Base-by-base conservation (phyloP, 2,329 filamentous ascomycete species). In the Penicillium sp. region DNA sequence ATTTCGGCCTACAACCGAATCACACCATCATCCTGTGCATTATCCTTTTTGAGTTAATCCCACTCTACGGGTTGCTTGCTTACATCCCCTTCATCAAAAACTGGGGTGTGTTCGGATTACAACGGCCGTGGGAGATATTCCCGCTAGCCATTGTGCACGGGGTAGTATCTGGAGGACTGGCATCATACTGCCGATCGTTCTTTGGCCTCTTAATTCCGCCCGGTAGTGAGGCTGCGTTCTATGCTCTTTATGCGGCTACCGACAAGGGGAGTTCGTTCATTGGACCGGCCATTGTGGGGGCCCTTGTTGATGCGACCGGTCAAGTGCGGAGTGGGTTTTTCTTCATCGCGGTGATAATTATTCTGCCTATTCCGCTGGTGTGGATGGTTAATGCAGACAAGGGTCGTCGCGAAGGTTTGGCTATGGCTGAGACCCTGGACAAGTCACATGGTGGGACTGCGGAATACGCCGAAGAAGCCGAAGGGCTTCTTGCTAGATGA, bases 81-180 rank as follows among this genome's bases (percentile, higher is more conserved):
- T 96, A 93, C 67, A 81, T 96, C 9, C 90, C 91, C 0, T 84
- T 90, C 5, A 82, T 97, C 40, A 83, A 85, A 62, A 78, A 80
- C 3, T 87, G 88, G 79, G 91, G 91, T 1, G 86, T 90, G 0
- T 77, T 91, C 10, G 93, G 93, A 1, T 80, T 97, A 17, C 91
- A 96, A 74, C 86, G 92, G 73, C 87, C 89, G 3, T 95, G 91
- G 89, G 93, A 97, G 69, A 96, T 97, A 86, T 97, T 93, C 68
- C 90, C 90, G 0, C 77, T 97, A 0, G 92, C 89, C 0, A 87
- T 90, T 5, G 84, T 96, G 5, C 95, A 96, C 72, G 93, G 93
- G 0, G 84, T 96, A 40, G 91, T 96, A 0, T 84, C 96, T 1
- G 93, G 93, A 10, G 93, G 93, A 0, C 77, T 97, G 41, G 88